Percentiles rank a stretch among this genome's conserved stretches.
phyloP scores from a whole-genome alignment of 1,284 basidiomycete species.

The Ceratobasidium sp. region DNA sequence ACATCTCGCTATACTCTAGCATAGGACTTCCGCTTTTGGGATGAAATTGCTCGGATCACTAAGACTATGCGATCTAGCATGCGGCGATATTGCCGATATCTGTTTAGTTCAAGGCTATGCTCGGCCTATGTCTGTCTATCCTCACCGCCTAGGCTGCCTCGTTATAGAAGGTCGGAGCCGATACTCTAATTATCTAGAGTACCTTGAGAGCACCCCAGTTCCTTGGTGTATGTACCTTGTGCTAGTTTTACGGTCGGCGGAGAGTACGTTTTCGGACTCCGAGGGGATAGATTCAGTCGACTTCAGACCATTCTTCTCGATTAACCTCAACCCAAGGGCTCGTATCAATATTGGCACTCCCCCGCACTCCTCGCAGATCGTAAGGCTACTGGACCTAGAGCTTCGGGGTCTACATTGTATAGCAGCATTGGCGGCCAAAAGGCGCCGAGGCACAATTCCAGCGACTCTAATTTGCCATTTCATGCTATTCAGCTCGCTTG shows the following conservation, averaged over 20 bases:
- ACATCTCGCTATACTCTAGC: constrained; percentile 20
- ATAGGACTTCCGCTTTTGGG: background rate
- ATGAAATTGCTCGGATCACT: background rate
- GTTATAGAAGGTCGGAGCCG: background rate
- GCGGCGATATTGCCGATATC: background rate
- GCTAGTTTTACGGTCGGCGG: constrained; percentile 3
- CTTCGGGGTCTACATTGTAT: no score
- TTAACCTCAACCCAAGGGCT: background rate
- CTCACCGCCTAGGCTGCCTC: background rate
- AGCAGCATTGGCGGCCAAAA: no score
- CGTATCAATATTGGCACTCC: background rate
- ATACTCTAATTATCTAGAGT: background rate
- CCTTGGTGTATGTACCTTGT: background rate
- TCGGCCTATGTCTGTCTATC: background rate
- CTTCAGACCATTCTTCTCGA: background rate
- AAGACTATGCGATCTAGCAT: background rate
- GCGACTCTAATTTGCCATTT: background rate
- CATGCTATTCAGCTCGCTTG: background rate
- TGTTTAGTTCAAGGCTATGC: background rate
- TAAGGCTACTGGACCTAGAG: no score
- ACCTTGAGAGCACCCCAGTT: no score
- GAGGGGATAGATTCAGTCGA: background rate
- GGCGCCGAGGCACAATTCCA: no score
- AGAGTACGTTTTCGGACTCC: background rate
- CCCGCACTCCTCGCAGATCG: background rate